These are phyloP conservation scores for Omphalotus guepiniiformis DNA, from an alignment of 768 basidiomycete genomes.

Conservation along the genomic window DNA sequence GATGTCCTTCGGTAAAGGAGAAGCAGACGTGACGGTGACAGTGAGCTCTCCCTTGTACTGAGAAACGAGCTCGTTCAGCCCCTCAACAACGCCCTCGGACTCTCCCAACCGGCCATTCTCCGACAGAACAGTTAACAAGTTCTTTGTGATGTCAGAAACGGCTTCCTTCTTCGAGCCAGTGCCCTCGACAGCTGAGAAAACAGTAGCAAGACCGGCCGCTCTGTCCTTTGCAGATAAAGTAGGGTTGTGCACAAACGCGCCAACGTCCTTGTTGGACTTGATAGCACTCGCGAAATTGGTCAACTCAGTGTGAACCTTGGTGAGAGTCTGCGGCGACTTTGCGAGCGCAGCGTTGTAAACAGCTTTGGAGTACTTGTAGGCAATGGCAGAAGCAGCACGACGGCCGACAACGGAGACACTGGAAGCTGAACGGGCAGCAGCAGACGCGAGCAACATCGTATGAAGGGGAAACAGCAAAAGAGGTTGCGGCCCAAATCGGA, in stretches of 20 bases:
- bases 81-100: conserved; percentile 81
- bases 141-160: conserved; percentile 86
- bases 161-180: conserved; percentile 63
- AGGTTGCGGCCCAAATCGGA: background rate
- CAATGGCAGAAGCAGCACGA: conserved; percentile 73
- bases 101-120: conserved; percentile 91
- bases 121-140: conserved; percentile 83
- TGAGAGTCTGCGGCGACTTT: conserved; percentile 80
- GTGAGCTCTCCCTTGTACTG: conserved; percentile 91
- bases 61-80: conserved; percentile 85
- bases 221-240: conserved; percentile 84
- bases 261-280: conserved; percentile 58
- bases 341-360: conserved; percentile 76
- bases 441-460: conserved; percentile 53
- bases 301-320: conserved; percentile 84
- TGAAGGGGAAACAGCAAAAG: conserved; percentile 19
- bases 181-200: conserved; percentile 68
- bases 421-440: conserved; percentile 43
- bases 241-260: conserved; percentile 81
- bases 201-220: conserved; percentile 53
- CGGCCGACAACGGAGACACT: conserved; percentile 50
- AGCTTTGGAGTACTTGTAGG: conserved; percentile 82
- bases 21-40: conserved; percentile 86
- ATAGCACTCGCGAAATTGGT: conserved; percentile 65
- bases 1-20: conserved; percentile 73